Conservation (phyloP, 192 early-diverging fungal species). For the Umbelopsis sp. region DNA sequence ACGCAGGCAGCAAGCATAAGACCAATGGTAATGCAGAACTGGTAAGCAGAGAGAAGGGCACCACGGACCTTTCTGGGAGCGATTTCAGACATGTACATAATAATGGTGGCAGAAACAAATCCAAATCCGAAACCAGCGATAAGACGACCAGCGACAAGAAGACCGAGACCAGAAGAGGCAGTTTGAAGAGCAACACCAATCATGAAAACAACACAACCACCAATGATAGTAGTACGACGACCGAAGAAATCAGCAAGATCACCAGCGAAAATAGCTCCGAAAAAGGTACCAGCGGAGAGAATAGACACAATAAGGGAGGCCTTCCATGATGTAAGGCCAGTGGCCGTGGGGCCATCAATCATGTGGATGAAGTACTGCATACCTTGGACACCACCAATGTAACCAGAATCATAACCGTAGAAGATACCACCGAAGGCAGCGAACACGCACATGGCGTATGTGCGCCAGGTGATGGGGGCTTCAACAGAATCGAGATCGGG, state of each 20-base stretch:
- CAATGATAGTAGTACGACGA: constrained; percentile 49
- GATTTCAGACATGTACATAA: constrained; percentile 68
- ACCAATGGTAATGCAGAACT: constrained; percentile 89
- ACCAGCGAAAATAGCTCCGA: constrained; percentile 58
- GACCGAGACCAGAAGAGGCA: constrained; percentile 44
- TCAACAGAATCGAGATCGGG: constrained; percentile 39
- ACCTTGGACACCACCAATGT: constrained; percentile 70
- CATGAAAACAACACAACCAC: constrained; percentile 56
- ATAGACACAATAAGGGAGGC: constrained; percentile 57
- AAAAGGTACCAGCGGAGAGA: constrained; percentile 65
- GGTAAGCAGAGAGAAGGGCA: constrained; percentile 76
- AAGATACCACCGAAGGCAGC: constrained; percentile 66
- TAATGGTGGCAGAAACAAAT: constrained; percentile 41
- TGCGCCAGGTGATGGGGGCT: constrained; percentile 45
- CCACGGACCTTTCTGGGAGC: constrained; percentile 78
- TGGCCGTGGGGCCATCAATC: constrained; percentile 50
- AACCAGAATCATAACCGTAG: constrained; percentile 78
- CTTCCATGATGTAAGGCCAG: constrained; percentile 37
- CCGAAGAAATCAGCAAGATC: constrained; percentile 51
- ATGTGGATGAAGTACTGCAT: constrained; percentile 62
- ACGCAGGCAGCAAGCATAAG: constrained; percentile 54
- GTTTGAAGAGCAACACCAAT: constrained; percentile 58
- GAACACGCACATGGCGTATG: constrained; percentile 50
- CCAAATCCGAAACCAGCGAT: constrained; percentile 59
- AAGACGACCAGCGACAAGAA: constrained; percentile 53